These are phyloP conservation scores for Rhexocercosporidium sp. DNA, from an alignment of 2,329 filamentous ascomycete genomes.

Conservation along the genomic window DNA sequence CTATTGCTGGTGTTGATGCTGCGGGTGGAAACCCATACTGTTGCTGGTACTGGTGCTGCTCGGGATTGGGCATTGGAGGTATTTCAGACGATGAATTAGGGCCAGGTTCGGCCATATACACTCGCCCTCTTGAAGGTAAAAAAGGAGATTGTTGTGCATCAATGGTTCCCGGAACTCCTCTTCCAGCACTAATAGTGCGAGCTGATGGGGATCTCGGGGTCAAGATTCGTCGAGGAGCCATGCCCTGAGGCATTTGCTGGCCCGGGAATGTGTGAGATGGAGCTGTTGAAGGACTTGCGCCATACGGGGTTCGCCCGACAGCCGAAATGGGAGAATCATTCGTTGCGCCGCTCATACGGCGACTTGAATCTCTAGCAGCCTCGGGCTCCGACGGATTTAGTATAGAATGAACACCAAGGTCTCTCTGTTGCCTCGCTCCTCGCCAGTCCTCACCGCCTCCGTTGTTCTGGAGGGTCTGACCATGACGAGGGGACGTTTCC, in stretches of 20 bases:
- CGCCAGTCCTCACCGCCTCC: slow-evolving; percentile 35
- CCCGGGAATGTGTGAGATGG: slow-evolving; percentile 32
- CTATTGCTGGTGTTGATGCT: slow-evolving; percentile 43
- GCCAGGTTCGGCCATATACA: slow-evolving; percentile 50
- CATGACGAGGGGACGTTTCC: slow-evolving; percentile 33
- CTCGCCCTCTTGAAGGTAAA: slow-evolving; percentile 47
- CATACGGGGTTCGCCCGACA: slow-evolving; percentile 33
- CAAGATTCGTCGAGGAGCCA: slow-evolving; percentile 36
- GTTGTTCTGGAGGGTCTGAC: slow-evolving; percentile 26
- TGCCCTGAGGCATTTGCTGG: slow-evolving; percentile 29
- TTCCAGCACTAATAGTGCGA: slow-evolving; percentile 55
- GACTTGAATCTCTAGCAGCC: slow-evolving; percentile 25
- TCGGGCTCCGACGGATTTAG: slow-evolving; percentile 44
- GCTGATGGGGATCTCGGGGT: slow-evolving; percentile 50
- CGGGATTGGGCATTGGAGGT: slow-evolving; percentile 49
- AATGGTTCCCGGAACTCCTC: slow-evolving; percentile 52
- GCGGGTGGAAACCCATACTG: slow-evolving; percentile 47
- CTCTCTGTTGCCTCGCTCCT: slow-evolving; percentile 36
- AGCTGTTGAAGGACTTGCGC: slow-evolving; percentile 32
- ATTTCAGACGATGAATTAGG: slow-evolving; percentile 44
- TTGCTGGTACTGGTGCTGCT: slow-evolving; percentile 31
- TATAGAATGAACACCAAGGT: slow-evolving; percentile 44
- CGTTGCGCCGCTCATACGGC: slow-evolving; percentile 31
- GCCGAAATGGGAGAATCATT: slow-evolving; percentile 35
- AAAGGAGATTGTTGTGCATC: slow-evolving; percentile 56